Base-by-base conservation (phyloP, 495 filamentous ascomycete genomes). In the Elasticomyces elasticus region DNA sequence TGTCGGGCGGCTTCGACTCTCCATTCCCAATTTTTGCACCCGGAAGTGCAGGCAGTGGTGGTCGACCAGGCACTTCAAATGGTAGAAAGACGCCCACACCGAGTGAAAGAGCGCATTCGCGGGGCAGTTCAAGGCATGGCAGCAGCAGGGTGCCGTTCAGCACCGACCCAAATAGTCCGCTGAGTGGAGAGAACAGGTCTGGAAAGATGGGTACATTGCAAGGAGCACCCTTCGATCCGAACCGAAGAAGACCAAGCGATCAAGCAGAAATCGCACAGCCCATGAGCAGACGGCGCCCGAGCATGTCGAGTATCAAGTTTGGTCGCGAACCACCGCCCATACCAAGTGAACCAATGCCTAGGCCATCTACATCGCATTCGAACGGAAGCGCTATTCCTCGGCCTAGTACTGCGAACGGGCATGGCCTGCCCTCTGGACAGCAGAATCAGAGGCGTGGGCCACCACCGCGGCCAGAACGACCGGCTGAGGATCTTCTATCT, bases 161-260 rank as follows among this genome's bases (percentile, higher is more conserved):
- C 10, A 74, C 73, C 64, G 71, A 67, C 15, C 74, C 82, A 0
- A 63, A 67, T 19, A 77, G 71, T 41, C 74, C 79, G 38, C 64
- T 58, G 23, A 55, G 57, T 5, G 65, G 64, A 52, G 69, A 67
- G 20, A 74, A 67, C 59, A 61, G 76, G 17, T 57, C 82, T 63
- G 72, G 79, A 49, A 74, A 78, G 52, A 80, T 86, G 76, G 76
- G 86, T 56, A 74, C 69, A 25, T 82, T 86, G 65, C 74, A 77
- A 15, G 81, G 82, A 19, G 82, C 82, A 0, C 84, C 84, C 5
- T 85, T 87, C 60, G 78, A 78, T 58, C 59, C 72, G 13, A 69
- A 25, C 49, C 25, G 45, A 28, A 53, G 56, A 33, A 22, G 38
- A 58, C 35, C 52, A 51, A 61, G 49, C 49, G 52, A 35, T 50